These are phyloP conservation scores for Kuraishia capsulata DNA, from an alignment of 805 yeast species.

Conservation along the genomic window DNA sequence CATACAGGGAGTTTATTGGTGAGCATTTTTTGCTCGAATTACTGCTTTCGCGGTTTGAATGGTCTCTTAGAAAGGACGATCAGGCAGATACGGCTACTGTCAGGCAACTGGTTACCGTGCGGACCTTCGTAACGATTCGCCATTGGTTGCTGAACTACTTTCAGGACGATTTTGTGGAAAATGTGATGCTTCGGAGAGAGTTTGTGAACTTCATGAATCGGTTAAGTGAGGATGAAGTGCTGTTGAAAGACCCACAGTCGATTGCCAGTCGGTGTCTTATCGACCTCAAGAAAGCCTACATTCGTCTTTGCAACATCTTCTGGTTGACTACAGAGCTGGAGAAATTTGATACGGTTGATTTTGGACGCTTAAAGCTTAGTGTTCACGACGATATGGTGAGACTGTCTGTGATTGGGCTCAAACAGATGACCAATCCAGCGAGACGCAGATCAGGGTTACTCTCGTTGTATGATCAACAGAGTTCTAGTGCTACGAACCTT, in stretches of 20 bases:
- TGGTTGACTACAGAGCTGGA: slow-evolving; percentile 20
- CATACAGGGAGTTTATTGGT: slow-evolving; percentile 64
- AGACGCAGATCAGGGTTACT: slow-evolving; percentile 31
- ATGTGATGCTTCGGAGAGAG: slow-evolving; percentile 33
- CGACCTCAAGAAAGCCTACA: slow-evolving; percentile 24
- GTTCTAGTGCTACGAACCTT: slow-evolving; percentile 15
- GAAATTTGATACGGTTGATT: slow-evolving; percentile 10
- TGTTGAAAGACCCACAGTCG: slow-evolving; percentile 1
- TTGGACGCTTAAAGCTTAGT: slow-evolving; percentile 12
- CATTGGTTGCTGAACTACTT: slow-evolving; percentile 90
- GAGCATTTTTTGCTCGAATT: slow-evolving; percentile 50
- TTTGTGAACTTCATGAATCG: slow-evolving; percentile 34
- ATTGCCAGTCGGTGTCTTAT: slow-evolving; percentile 14
- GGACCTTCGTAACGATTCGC: slow-evolving; percentile 80
- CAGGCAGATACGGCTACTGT: slow-evolving; percentile 22
- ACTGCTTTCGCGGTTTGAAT: slow-evolving; percentile 54
- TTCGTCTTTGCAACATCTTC: slow-evolving; percentile 19
- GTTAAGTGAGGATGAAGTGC: not conserved
- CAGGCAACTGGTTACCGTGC: slow-evolving; percentile 61
- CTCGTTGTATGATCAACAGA: slow-evolving; percentile 20
- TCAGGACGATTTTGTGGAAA: slow-evolving; percentile 67
- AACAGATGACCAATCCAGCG: slow-evolving; percentile 27
- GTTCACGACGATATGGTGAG: slow-evolving; percentile 22
- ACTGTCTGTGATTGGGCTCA: slow-evolving; percentile 26
- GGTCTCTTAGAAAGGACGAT: slow-evolving; percentile 40